Evolutionary conservation across 306 rosid genomes (phyloP), one percentile per base, ranked within the genome.

Genomic region (Alnus rubra): DNA sequence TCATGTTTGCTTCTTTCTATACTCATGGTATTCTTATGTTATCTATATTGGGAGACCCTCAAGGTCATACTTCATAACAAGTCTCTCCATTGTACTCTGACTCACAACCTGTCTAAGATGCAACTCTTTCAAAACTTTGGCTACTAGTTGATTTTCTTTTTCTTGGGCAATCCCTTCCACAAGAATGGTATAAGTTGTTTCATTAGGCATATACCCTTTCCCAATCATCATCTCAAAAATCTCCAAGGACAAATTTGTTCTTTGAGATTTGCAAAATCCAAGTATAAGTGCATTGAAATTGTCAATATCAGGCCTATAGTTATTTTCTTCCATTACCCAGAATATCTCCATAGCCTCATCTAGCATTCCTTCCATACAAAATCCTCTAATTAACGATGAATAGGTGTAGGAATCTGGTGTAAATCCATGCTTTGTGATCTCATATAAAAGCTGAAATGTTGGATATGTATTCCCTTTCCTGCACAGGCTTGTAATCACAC

Each of bases 301-400:
- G 63, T 88, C 96, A 13, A 76, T 77, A 74, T 87, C 87, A 50
- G 94, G 98, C 78, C 76, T 81, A 55, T 83, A 78, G 67, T 67
- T 76, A 71, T 87, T 80, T 74, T 94, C 97, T 82, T 91, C 98
- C 93, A 95, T 91, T 48, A 91, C 79, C 79, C 73, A 53, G 78
- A 91, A 90, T 71, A 95, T 87, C 88, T 89, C 91, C 73, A 90
- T 82, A 73, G 97, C 98, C 84, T 83, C 96, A 59, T 90, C 78
- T n/a, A 92, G 78, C 98, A 92, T 92, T 69, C 94, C 97, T 83
- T 95, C 98, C 81, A 75, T 37, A 82, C 98, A 95, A 89, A 95
- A 69, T 56, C 98, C 98, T 87, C 93, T 86, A 74, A 95, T 86
- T 92, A 95, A 81, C 71, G 97, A 88, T 16, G 98, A 92, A 68